These are phyloP conservation scores for Puccinellia tenuiflora DNA, from an alignment of 176 grass and related monocot genomes.

Conservation along the genomic window DNA sequence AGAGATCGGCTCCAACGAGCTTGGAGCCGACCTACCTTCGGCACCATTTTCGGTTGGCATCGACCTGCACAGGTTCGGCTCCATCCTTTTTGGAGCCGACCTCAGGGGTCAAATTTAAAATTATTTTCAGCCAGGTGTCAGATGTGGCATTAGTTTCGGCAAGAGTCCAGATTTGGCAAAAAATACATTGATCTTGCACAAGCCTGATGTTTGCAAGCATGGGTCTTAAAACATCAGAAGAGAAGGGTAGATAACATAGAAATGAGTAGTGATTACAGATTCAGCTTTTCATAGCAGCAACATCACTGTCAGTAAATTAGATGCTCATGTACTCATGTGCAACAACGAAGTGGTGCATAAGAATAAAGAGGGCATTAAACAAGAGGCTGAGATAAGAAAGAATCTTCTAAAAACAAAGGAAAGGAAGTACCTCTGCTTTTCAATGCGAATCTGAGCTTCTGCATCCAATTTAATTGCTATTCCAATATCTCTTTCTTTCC, in stretches of 20 bases:
- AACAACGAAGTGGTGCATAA: neutral
- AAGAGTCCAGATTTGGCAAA: too few relatives aligned
- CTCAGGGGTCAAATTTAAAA: too few relatives aligned
- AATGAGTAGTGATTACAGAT: neutral
- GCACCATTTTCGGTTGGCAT: too few relatives aligned
- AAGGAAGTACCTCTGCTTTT: conserved; percentile 44
- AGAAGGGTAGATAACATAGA: neutral
- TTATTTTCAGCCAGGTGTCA: too few relatives aligned
- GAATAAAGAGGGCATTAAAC: neutral
- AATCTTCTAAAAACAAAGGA: neutral
- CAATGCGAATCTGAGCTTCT: conserved; percentile 36
- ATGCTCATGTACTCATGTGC: neutral
- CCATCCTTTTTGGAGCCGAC: too few relatives aligned
- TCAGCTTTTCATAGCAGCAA: neutral
- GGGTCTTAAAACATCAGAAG: neutral
- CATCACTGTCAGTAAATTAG: neutral
- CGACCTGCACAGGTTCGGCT: too few relatives aligned
- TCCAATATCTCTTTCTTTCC: conserved; percentile 26
- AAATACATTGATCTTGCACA: too few relatives aligned
- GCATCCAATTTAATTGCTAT: conserved; percentile 51
- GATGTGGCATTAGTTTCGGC: too few relatives aligned
- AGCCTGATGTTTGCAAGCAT: neutral
- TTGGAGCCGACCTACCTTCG: too few relatives aligned
- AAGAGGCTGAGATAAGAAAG: neutral
- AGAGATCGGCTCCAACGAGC: too few relatives aligned